phyloP scores from a whole-genome alignment of 257 asterid genomes.

The Solanum phureja region DNA sequence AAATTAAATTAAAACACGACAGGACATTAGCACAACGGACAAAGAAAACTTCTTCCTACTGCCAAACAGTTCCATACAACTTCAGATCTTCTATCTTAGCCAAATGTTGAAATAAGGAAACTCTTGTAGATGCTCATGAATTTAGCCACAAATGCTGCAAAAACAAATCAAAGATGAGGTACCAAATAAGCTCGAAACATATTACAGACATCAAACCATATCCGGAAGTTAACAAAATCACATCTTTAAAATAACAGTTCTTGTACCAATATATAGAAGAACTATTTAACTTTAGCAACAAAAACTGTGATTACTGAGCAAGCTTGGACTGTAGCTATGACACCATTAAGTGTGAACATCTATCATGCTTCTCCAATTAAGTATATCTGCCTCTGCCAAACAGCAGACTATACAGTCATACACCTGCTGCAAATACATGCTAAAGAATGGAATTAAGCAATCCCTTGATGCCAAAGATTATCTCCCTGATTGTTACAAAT shows the following conservation, averaged over 20 bases:
- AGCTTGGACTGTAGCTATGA: not conserved
- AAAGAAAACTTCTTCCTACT: not conserved
- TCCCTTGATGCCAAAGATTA: not conserved
- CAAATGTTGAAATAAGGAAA: slow-evolving; percentile 87
- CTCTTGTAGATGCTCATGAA: slow-evolving; percentile 96
- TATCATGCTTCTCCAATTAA: not conserved
- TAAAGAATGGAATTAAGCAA: not conserved
- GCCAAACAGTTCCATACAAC: not conserved
- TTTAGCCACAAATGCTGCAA: slow-evolving; percentile 97
- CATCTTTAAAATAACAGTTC: not conserved
- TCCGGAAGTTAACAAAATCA: not conserved
- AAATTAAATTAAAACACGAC: not conserved
- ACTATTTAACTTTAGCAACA: not conserved
- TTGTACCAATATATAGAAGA: not conserved
- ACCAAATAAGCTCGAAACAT: not conserved
- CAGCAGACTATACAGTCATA: not conserved
- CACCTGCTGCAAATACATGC: not conserved
- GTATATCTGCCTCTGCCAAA: not conserved
- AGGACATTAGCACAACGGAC: not conserved
- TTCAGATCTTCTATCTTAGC: slow-evolving; percentile 27
- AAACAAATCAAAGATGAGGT: slow-evolving; percentile 2
- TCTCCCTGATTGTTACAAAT: not conserved
- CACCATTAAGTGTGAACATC: not conserved
- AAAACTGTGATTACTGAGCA: not conserved
- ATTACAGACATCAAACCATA: not conserved